Evolutionary conservation across 1,284 basidiomycete species (phyloP).

Genomic region (Marasmius sp.): DNA sequence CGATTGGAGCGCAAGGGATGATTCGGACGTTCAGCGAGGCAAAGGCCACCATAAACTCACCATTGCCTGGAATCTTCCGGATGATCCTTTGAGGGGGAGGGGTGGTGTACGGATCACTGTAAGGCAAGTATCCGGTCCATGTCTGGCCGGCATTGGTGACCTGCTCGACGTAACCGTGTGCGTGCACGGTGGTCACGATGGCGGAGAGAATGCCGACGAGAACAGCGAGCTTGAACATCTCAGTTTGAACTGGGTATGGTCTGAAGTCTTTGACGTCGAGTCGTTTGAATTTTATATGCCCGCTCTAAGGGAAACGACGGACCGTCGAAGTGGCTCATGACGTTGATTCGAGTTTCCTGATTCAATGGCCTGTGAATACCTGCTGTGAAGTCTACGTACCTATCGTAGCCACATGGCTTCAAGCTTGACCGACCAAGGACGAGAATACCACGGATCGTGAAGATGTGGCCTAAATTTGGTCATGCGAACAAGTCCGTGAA

Average conservation of each 20-base stretch:
- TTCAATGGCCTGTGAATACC: too few species aligned
- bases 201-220: background rate
- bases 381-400: too few species aligned
- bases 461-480: too few species aligned
- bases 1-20: background rate
- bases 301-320: too few species aligned
- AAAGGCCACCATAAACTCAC: conserved; percentile 21
- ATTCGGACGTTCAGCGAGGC: background rate
- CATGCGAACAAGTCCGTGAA: too few species aligned
- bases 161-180: conserved; percentile 29
- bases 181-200: conserved; percentile 18
- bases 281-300: too few species aligned
- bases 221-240: background rate
- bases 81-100: conserved; percentile 45
- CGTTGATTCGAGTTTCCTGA: too few species aligned
- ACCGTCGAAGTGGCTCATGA: too few species aligned
- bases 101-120: conserved; percentile 30
- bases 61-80: conserved; percentile 46
- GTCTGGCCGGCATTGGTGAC: conserved; percentile 21
- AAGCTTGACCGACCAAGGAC: too few species aligned
- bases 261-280: too few species aligned
- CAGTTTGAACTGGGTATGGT: background rate
- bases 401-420: too few species aligned
- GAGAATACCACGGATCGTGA: too few species aligned
- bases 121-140: conserved; percentile 31